Evolutionary conservation across 768 basidiomycete genomes (phyloP), one percentile per base, ranked within the genome.

Genomic region (Coprinopsis sp.): DNA sequence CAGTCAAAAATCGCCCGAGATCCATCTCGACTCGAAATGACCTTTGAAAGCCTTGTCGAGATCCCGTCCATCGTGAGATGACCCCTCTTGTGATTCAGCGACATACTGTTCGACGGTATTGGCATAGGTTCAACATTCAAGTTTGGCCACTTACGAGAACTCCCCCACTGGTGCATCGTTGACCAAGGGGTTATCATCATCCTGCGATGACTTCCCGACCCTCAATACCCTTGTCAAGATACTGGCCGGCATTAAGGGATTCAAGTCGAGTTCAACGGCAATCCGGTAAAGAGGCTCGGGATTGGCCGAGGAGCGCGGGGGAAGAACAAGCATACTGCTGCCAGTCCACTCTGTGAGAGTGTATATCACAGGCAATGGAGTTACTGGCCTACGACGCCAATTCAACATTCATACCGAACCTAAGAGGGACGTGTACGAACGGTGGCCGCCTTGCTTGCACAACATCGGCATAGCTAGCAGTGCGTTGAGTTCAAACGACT

Each of bases 171-270:
- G n/a, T n/a, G n/a, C n/a, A n/a, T n/a, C n/a, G n/a, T n/a, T n/a
- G n/a, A n/a, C 59, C 23, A 62, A 51, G 10, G 58, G 55, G 5
- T 59, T 62, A 30, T 62, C 55, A 13, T 58, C 54, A 11, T 10
- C 11, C 11, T 18, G 11, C 19, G 38, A 18, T 5, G 18, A 24
- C 11, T 47, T 47, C 14, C 52, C 58, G 7, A 58, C 56, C 6
- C 67, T 55, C 30, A 58, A 54, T 3, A 77, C 59, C 14, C 62
- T 62, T 1, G 75, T 77, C 12, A 68, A 54, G 47, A 71, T 72
- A 2, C 70, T 72, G 2, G 76, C 54, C 8, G 73, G 74, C 1
- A 70, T 59, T 41, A 76, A 72, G 2, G 74, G 75, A 47, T 71
- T 70, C 14, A 76, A 61, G 47, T 74, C 70, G 24, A 77, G 61